Evolutionary conservation across 2,329 filamentous ascomycete genomes (phyloP), one percentile per base, ranked within the genome.

Genomic region (Stagonosporopsis rhizophila): DNA sequence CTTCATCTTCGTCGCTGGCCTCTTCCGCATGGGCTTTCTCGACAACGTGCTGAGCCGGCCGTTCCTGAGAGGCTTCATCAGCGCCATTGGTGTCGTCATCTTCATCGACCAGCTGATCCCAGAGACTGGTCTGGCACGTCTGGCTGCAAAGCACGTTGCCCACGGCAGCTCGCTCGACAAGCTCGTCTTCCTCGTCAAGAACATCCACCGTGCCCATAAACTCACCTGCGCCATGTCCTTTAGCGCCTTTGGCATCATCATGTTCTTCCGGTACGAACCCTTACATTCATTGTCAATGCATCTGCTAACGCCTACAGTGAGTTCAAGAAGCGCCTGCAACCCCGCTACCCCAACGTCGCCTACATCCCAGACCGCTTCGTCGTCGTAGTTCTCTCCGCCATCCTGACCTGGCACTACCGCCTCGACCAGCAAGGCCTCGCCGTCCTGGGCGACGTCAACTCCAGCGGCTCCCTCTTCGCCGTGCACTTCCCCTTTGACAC

Each of bases 61-160:
- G 0, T 98, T 99, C 68, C 78, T 98, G 52, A 84, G 95, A 57
- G 95, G 95, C 0, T 99, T 99, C 78, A 97, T 99, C 77, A 96
- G 91, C 54, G 95, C 95, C 46, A 96, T 99, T 72, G 95, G 95
- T 44, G 91, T 97, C 52, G 93, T 98, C 62, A 98, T 99, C 72
- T 87, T 96, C 35, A 91, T 98, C 32, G 95, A 98, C 74, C 95
- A 99, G 77, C 80, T 96, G 40, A 90, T 97, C 49, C 93, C 94
- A 0, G 92, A 98, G 75, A 83, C 96, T 67, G 95, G 95, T 0
- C 82, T 99, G 20, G 83, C 82, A 34, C 79, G 82, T 1, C 77
- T 87, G 17, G 91, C 92, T 0, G 86, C 85, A 48, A 78, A 88
- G 75, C 83, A 85, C n/a, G 85, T 92, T 2, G 85, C 85, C 39